phyloP scores from a whole-genome alignment of 495 filamentous ascomycete genomes.

The Collariella sp. region DNA sequence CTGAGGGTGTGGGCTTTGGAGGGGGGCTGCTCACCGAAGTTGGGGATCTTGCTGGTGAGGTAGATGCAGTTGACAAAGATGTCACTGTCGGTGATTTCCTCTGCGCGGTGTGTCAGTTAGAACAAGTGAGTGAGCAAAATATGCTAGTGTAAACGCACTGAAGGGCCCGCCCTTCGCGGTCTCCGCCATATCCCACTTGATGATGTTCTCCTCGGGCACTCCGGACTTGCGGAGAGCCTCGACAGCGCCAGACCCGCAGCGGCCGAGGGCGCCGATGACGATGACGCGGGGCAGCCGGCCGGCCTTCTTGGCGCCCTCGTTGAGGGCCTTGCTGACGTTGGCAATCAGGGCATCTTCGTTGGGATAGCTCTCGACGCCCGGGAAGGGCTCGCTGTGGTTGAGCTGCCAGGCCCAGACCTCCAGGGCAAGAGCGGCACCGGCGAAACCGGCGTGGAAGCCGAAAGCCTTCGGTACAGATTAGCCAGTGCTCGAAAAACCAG shows the following conservation, averaged over 20 bases:
- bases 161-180: constrained; percentile 81
- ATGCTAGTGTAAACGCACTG: constrained; percentile 20
- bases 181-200: constrained; percentile 92
- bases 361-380: constrained; percentile 62
- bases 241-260: constrained; percentile 80
- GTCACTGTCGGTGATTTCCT: constrained; percentile 69
- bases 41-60: constrained; percentile 44
- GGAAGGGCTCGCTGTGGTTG: constrained; percentile 57
- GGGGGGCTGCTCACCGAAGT: constrained; percentile 20
- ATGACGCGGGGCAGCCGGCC: constrained; percentile 47
- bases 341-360: constrained; percentile 65
- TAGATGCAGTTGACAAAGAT: constrained; percentile 96
- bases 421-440: constrained; percentile 72
- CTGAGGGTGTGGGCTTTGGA: background rate
- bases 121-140: background rate
- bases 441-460: constrained; percentile 75
- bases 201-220: constrained; percentile 60
- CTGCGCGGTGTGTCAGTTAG: constrained; percentile 16
- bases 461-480: constrained; percentile 18
- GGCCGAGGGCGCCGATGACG: constrained; percentile 63
- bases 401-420: constrained; percentile 88
- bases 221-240: constrained; percentile 70
- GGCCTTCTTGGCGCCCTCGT: constrained; percentile 60
- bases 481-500: constrained; percentile 7
- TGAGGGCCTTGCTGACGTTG: constrained; percentile 64